Base-by-base conservation (phyloP, 495 filamentous ascomycete genomes). In the Penicillium atrosanguineum region DNA sequence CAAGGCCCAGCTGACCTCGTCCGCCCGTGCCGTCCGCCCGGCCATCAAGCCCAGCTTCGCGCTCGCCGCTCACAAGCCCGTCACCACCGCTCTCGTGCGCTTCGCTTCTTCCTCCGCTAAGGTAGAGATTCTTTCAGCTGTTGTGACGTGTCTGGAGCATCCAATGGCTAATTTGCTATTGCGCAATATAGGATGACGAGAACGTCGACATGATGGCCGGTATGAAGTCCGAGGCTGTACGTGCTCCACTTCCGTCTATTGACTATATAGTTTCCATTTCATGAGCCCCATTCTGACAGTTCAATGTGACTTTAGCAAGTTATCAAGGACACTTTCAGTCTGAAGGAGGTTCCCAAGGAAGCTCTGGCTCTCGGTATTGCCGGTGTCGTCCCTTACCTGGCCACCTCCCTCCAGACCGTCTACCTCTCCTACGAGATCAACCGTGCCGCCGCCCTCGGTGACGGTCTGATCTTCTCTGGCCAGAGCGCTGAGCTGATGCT, bases 301-400 rank as follows among this genome's bases (percentile, higher is more conserved):
- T 4, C 1, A 41, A 43, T 46, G 42, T 20, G 29, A 20, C 14
- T 57, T 42, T 23, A 97, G 92, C 74, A 83, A 76, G 85, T 82
- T 1, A 84, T 97, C 71, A 87, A 87, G 63, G 89, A 94, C n/a
- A 94, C 92, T 11, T 95, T 98, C 72, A 83, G 81, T 44, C 74
- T 98, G 23, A 61, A 72, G 23, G 78, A 76, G 4, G 93, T 97
- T 20, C 94, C 94, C 29, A 82, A 78, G 67, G 87, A 96, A 64
- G 83, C 91, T 39, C 85, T 90, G 50, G 78, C 78, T 61, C 79
- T 98, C 54, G 95, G 94, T 44, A 79, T 95, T 61, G 90, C 91
- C 12, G 94, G 94, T 67, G 87, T 95, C 4, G 55, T 97, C 12
- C 94, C 94, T 5, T 98, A 98, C 75, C 69, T 95, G 12, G 90